Percentiles rank a stretch among this genome's conserved stretches.
Conservation (phyloP, 2,329 filamentous ascomycete genomes). For the Fusarium sp. region DNA sequence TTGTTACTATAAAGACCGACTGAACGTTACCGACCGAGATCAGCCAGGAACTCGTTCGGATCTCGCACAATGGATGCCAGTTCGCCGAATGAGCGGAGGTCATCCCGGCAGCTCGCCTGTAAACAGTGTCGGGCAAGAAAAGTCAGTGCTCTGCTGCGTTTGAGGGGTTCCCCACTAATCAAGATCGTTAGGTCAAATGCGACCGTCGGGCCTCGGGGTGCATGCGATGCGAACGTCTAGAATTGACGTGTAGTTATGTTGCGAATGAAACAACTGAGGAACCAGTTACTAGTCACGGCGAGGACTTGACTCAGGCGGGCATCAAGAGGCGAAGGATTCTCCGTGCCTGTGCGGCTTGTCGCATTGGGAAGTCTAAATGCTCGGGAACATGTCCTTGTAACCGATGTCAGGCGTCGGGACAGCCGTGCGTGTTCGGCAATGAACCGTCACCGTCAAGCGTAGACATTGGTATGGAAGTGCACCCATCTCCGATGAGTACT, state of each 20-base stretch:
- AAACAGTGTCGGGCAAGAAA: conserved; percentile 44
- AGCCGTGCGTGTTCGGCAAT: conserved; percentile 16
- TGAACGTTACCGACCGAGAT: neutral
- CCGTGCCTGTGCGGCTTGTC: conserved; percentile 50
- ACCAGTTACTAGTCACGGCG: neutral
- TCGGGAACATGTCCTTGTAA: conserved; percentile 48
- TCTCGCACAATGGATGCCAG: conserved; percentile 22
- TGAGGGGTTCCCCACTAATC: conserved; percentile 14
- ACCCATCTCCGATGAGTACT: conserved; percentile 1
- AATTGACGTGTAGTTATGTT: conserved; percentile 29
- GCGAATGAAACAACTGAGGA: neutral
- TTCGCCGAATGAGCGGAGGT: neutral
- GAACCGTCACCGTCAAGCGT: neutral
- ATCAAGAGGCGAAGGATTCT: conserved; percentile 42
- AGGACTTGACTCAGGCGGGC: conserved; percentile 44
- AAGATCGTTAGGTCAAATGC: conserved; percentile 39
- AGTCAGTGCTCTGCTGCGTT: conserved; percentile 11
- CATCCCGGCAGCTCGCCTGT: conserved; percentile 20
- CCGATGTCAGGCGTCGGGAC: conserved; percentile 43
- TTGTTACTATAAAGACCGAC: neutral
- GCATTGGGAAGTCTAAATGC: conserved; percentile 51
- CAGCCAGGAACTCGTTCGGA: conserved; percentile 19
- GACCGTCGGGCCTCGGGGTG: conserved; percentile 37
- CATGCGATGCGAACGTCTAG: conserved; percentile 34
- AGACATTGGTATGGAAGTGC: neutral